Conservation (phyloP, 1,139 yeast genomes). For the Kodamaea alishanica region DNA sequence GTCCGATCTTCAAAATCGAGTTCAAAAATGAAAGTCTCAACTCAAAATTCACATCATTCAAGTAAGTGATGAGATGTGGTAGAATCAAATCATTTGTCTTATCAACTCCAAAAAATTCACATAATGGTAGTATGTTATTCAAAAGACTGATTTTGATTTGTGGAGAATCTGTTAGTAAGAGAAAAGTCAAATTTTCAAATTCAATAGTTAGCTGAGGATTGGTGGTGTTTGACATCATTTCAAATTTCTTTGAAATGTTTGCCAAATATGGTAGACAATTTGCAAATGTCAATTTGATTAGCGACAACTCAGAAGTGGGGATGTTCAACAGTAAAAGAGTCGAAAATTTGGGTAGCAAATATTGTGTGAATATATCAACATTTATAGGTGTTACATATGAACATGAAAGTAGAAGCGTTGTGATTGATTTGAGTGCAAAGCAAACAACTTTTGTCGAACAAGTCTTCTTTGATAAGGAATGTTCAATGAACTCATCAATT, state of each 20-base stretch:
- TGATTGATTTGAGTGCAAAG: slow-evolving; percentile 51
- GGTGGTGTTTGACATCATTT: slow-evolving; percentile 67
- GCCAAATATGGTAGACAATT: slow-evolving; percentile 70
- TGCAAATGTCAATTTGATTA: slow-evolving; percentile 68
- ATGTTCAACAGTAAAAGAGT: slow-evolving; percentile 30
- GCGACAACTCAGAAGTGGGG: slow-evolving; percentile 28
- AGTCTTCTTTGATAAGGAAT: slow-evolving; percentile 2
- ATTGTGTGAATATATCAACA: slow-evolving; percentile 73
- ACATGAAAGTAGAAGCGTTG: slow-evolving; percentile 63
- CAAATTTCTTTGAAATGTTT: slow-evolving; percentile 56
- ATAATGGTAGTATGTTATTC: slow-evolving; percentile 65
- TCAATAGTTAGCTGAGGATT: too few relatives aligned
- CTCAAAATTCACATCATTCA: slow-evolving; percentile 73
- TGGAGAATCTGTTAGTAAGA: slow-evolving; percentile 65
- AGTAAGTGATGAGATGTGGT: slow-evolving; percentile 86
- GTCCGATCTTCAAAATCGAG: slow-evolving; percentile 73
- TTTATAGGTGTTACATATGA: slow-evolving; percentile 73
- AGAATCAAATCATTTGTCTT: slow-evolving; percentile 82
- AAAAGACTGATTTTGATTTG: slow-evolving; percentile 70
- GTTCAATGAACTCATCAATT: slow-evolving; percentile 32
- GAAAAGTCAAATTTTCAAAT: slow-evolving; percentile 63
- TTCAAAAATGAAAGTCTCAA: slow-evolving; percentile 69
- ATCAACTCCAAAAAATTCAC: slow-evolving; percentile 81
- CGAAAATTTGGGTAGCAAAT: slow-evolving; percentile 68
- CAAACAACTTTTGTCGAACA: slow-evolving; percentile 51